Conservation (phyloP, 768 basidiomycete species). For the Xanthoconium stramineum region DNA sequence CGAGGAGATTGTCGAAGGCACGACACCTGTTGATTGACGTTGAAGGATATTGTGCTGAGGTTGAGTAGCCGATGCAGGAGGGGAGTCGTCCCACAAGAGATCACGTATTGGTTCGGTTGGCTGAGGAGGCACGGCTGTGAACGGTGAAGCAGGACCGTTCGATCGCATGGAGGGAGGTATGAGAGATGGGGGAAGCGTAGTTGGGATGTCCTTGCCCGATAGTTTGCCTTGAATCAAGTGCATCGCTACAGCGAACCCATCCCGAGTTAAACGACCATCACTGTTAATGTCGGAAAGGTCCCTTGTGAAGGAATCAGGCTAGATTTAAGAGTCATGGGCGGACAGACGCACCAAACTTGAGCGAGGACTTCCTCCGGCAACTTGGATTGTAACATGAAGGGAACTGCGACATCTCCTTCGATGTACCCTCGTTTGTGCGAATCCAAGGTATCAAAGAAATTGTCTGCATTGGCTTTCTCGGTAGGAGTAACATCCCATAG, state of each 20-base stretch:
- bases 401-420: constrained; percentile 92
- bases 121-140: constrained; percentile 38
- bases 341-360: constrained; percentile 72
- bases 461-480: constrained; percentile 78
- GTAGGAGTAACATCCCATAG: constrained; percentile 81
- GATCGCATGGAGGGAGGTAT: constrained; percentile 80
- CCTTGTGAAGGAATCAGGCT: constrained; percentile 44
- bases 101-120: constrained; percentile 41
- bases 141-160: constrained; percentile 32
- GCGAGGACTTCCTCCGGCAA: constrained; percentile 83
- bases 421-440: constrained; percentile 70
- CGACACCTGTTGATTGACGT: constrained; percentile 38
- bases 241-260: constrained; percentile 95
- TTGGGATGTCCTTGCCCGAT: constrained; percentile 72
- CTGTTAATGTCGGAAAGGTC: constrained; percentile 89
- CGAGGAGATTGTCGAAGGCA: constrained; percentile 29
- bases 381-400: constrained; percentile 91
- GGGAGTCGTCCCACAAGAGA: constrained; percentile 54
- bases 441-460: constrained; percentile 82
- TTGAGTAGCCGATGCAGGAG: constrained; percentile 37
- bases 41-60: constrained; percentile 24
- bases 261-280: constrained; percentile 81
- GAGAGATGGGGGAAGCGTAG: constrained; percentile 64
- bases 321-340: not conserved
- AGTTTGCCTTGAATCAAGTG: constrained; percentile 88